Percentiles rank a stretch among this genome's conserved stretches.
phyloP scores from a whole-genome alignment of 352 stramenopile genomes.

The Phytopythium sindhum region DNA sequence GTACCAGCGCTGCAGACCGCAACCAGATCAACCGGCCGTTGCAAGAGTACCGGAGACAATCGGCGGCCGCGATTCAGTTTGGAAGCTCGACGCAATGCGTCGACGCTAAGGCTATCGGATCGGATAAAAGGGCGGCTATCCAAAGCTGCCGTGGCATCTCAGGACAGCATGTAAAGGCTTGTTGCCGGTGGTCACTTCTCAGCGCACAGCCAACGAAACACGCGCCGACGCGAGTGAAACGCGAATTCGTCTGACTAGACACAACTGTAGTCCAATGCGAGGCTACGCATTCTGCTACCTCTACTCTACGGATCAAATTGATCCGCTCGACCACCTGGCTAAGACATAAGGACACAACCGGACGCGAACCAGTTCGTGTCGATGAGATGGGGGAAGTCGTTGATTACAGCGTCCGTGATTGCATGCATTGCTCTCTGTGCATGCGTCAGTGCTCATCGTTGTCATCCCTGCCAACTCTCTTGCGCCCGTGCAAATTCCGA shows the following conservation, averaged over 20 bases:
- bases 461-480: background rate
- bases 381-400: background rate
- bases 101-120: background rate
- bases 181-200: slow-evolving; percentile 5
- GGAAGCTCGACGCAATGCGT: background rate
- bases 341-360: background rate
- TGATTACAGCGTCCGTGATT: background rate
- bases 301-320: slow-evolving; percentile 2
- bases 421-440: no score
- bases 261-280: no score
- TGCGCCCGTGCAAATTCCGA: background rate
- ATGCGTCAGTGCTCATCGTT: background rate
- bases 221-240: background rate
- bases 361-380: background rate
- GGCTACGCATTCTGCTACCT: no score
- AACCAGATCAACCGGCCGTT: no score
- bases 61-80: no score
- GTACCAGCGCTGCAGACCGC: no score
- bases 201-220: background rate
- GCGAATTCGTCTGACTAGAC: background rate
- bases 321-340: background rate
- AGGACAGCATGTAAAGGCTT: slow-evolving; percentile 2
- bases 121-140: background rate
- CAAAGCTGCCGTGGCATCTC: background rate
- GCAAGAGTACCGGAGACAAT: no score